Evolutionary conservation across 2,329 filamentous ascomycete species (phyloP).

Genomic region (Aphanocladium album): DNA sequence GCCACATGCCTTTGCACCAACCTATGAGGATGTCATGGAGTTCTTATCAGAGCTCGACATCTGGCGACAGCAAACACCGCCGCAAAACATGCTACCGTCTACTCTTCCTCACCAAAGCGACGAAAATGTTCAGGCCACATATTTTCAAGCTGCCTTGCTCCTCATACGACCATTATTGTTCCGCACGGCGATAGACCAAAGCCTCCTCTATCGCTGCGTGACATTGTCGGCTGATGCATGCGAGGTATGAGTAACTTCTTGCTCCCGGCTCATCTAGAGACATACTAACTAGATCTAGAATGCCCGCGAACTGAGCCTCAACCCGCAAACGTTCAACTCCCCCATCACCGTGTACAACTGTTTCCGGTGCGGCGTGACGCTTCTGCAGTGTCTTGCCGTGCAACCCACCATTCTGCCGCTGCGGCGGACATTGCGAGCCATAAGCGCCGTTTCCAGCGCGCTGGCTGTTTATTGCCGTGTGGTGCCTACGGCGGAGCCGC

Average conservation of each 20-base stretch:
- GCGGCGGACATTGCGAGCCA: slow-evolving; percentile 1
- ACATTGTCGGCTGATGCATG: slow-evolving; percentile 2
- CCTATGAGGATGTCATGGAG: slow-evolving; percentile 7
- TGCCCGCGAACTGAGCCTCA: neutral
- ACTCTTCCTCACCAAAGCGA: slow-evolving; percentile 4
- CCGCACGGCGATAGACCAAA: slow-evolving; percentile 3
- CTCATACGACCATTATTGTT: slow-evolving; percentile 1
- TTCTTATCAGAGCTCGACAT: slow-evolving; percentile 4
- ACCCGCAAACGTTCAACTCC: neutral
- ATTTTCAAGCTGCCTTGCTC: slow-evolving; percentile 1
- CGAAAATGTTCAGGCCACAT: slow-evolving; percentile 4
- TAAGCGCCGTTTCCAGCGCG: neutral
- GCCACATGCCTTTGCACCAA: slow-evolving; percentile 1
- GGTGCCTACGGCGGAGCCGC: neutral
- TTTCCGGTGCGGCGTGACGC: slow-evolving; percentile 6
- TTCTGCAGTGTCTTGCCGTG: slow-evolving; percentile 2
- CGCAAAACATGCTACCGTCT: neutral
- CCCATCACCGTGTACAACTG: slow-evolving; percentile 7
- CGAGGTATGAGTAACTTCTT: slow-evolving; percentile 1
- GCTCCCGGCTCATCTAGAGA: neutral
- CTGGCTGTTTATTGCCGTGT: neutral
- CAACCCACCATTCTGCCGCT: slow-evolving; percentile 4
- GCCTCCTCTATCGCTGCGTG: neutral
- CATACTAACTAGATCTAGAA: neutral
- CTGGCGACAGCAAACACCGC: slow-evolving; percentile 5